Base-by-base conservation (phyloP, 805 yeast species). In the Priceomyces fermenticarens region DNA sequence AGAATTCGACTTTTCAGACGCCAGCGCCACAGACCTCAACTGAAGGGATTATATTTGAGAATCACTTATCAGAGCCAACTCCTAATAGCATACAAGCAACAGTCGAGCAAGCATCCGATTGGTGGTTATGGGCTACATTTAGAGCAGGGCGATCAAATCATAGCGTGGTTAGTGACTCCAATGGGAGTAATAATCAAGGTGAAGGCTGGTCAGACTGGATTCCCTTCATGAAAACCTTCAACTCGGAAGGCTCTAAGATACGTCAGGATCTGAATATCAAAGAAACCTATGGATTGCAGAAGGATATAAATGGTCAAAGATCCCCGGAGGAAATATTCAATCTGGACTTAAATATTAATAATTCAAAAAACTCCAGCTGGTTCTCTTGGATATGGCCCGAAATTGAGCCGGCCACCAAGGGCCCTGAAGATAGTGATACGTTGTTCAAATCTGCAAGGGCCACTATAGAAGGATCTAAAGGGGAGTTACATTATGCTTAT, bases 401-500 rank as follows among this genome's bases (percentile, higher is more conserved):
- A 4, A 17, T 44, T 7, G 44, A 45, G 23, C 53, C 42, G 13
- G 46, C 36, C 12, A 57, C 45, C 32, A 56, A 49, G n/a, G 45
- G 44, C 10, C 49, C 45, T 12, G 57, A 53, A 25, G 49, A 49
- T 20, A 54, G 50, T 37, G 43, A 51, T 25, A 47, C 56, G 9
- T 45, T 60, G 16, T 61, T 58, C 41, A 57, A 55, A 32, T 46
- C 55, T 4, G 70, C 72, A 8, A 65, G 59, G 39, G 34, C 34
- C 16, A 57, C 63, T 1, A 57, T 70, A 30, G 74, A 70, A 36
- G 47, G 45, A 12, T 45, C 68, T 1, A 57, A 50, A 27, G 71
- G 65, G 32, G 45, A 58, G 10, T 51, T 62, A 25, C 60, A 63
- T 39, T 65, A 66, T 43, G 74, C 72, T 11, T 54, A 58, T 25